Evolutionary conservation across 345 rosid species (phyloP).

Genomic region (Sonneratia alba): DNA sequence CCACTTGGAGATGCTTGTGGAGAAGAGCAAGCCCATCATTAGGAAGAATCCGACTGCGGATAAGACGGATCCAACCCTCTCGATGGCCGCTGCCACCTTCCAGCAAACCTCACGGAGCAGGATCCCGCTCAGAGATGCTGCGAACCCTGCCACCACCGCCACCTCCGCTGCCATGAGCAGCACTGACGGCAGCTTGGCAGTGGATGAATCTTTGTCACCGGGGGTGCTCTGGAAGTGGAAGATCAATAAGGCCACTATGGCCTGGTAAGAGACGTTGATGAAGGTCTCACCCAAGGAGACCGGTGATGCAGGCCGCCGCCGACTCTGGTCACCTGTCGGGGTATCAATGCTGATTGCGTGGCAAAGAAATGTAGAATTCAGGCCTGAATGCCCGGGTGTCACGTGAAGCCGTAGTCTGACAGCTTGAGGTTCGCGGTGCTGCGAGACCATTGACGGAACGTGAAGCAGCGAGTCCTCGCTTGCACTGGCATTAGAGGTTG

Average conservation of each 20-base stretch:
- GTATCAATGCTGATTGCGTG: neutral
- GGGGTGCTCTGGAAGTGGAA: constrained; percentile 8
- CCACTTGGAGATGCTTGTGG: neutral
- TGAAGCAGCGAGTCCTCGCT: neutral
- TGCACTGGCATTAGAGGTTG: neutral
- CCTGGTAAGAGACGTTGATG: constrained; percentile 6
- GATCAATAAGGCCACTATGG: constrained; percentile 3
- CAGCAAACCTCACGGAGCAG: neutral
- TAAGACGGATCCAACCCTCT: constrained; percentile 6
- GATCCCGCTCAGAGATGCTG: constrained; percentile 8
- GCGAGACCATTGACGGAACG: neutral
- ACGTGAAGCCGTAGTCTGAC: neutral
- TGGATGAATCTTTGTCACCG: neutral
- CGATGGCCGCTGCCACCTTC: neutral
- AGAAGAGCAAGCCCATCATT: constrained; percentile 8
- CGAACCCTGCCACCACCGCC: neutral
- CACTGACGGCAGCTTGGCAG: neutral
- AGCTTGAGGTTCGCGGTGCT: neutral
- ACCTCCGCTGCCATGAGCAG: constrained; percentile 7
- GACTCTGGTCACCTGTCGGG: neutral
- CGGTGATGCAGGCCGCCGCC: neutral
- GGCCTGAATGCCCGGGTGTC: neutral
- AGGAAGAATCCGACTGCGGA: constrained; percentile 8
- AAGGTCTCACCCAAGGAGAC: constrained; percentile 6
- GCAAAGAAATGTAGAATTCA: neutral